phyloP scores from a whole-genome alignment of 2,329 filamentous ascomycete species.

The Calonectria multiphialidica region DNA sequence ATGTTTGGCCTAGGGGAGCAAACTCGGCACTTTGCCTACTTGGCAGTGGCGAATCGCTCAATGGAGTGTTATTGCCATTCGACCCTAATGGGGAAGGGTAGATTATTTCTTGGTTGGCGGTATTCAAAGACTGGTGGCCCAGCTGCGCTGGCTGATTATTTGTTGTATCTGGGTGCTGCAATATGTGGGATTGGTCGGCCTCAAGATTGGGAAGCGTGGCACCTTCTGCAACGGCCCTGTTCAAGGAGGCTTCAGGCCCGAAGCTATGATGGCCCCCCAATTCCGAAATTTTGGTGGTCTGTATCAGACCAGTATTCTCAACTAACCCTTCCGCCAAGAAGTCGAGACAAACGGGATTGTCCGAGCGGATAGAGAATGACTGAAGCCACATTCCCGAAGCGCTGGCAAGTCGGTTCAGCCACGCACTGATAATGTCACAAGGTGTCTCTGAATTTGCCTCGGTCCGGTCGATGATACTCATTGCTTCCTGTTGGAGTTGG shows the following conservation, averaged over 20 bases:
- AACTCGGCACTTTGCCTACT: not conserved
- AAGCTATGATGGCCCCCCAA: not conserved
- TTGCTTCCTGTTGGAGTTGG: slow-evolving; percentile 34
- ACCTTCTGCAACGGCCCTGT: not conserved
- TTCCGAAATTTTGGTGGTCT: not conserved
- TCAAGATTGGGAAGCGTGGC: not conserved
- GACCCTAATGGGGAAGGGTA: not conserved
- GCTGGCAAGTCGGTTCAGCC: slow-evolving; percentile 19
- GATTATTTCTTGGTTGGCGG: not conserved
- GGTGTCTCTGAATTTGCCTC: slow-evolving; percentile 6
- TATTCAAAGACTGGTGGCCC: not conserved
- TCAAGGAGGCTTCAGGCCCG: not conserved
- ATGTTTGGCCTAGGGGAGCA: not conserved
- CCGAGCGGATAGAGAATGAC: slow-evolving; percentile 7
- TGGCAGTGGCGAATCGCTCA: not conserved
- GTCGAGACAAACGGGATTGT: not conserved
- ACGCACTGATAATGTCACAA: slow-evolving; percentile 27
- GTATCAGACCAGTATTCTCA: not conserved
- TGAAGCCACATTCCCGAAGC: slow-evolving; percentile 28
- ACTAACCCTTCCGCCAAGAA: not conserved
- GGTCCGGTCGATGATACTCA: slow-evolving; percentile 25
- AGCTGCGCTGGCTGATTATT: not conserved
- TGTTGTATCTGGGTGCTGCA: not conserved
- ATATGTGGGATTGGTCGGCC: not conserved
- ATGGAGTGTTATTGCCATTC: not conserved